A percentile compares a stretch with the other conserved stretches of the same genome.
Evolutionary conservation across 805 yeast genomes (phyloP).

Genomic region (Wickerhamomyces chaumierensis): DNA sequence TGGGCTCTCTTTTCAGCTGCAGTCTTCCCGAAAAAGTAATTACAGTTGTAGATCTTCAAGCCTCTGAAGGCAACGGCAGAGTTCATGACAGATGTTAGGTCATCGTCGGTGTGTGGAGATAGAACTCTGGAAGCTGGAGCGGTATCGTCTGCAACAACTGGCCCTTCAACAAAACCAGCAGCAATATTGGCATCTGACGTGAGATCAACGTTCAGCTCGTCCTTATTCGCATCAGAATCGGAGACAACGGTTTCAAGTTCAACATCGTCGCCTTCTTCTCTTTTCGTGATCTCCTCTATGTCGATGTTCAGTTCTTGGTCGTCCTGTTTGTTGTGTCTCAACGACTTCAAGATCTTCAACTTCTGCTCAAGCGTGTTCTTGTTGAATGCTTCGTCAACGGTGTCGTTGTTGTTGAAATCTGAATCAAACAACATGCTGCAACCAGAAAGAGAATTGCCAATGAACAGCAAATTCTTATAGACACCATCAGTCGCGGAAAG

Average conservation of each 20-base stretch:
- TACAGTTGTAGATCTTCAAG: conserved; percentile 49
- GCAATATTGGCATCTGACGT: conserved; percentile 1
- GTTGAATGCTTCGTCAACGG: conserved; percentile 3
- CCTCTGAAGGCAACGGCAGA: conserved; percentile 48
- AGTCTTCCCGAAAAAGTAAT: conserved; percentile 52
- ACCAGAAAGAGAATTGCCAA: conserved; percentile 59
- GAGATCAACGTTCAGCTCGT: conserved; percentile 19
- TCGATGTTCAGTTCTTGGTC: conserved; percentile 25
- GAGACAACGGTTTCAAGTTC: too few species aligned
- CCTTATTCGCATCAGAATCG: conserved; percentile 3
- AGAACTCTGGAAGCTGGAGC: conserved; percentile 22
- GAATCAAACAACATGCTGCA: conserved; percentile 66
- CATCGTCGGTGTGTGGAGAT: conserved; percentile 20
- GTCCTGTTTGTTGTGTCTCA: conserved; percentile 25
- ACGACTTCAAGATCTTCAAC: conserved; percentile 23
- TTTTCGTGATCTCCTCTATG: conserved; percentile 22
- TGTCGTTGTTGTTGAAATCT: conserved; percentile 29
- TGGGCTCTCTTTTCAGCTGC: conserved; percentile 30
- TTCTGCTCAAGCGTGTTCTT: conserved; percentile 15
- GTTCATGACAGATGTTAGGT: conserved; percentile 35
- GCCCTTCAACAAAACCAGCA: neutral
- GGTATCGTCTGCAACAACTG: conserved; percentile 24
- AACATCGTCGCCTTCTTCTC: conserved; percentile 19
- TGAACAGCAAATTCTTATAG: conserved; percentile 40
- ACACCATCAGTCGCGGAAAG: conserved; percentile 38